Percentiles rank a stretch among this genome's conserved stretches.
Evolutionary conservation across 108 stramenopile species (phyloP).

Genomic region (Schizochytrium sp.): DNA sequence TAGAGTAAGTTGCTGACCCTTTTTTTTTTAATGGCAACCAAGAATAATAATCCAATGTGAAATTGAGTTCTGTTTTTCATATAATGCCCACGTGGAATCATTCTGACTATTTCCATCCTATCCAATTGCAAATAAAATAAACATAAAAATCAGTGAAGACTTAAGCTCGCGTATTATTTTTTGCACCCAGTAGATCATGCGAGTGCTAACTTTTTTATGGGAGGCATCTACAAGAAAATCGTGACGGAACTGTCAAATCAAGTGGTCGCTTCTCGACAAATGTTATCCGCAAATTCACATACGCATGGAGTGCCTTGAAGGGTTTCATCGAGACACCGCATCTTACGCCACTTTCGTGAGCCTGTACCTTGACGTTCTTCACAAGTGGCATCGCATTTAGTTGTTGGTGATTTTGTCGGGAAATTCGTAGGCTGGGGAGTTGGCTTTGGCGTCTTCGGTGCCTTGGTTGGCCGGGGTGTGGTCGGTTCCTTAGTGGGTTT

Average conservation of each 20-base stretch:
- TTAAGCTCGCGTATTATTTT: too few species aligned
- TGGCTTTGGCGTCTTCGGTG: slow-evolving; percentile 49
- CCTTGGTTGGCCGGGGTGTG: slow-evolving; percentile 33
- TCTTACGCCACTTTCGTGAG: not conserved
- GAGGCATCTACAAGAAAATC: too few species aligned
- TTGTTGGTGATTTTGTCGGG: slow-evolving; percentile 15
- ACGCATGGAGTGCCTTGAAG: not conserved
- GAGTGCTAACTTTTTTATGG: too few species aligned
- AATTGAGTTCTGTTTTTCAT: too few species aligned
- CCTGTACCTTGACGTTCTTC: not conserved
- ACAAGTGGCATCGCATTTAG: not conserved
- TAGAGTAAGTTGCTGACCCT: too few species aligned
- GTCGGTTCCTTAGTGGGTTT: not conserved
- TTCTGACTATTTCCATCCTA: too few species aligned
- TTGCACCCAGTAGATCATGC: too few species aligned
- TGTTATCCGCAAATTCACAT: not conserved
- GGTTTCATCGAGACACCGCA: not conserved
- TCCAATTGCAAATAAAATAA: too few species aligned
- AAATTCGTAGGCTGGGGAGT: not conserved
- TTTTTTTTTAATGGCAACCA: too few species aligned
- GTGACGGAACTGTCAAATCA: not conserved
- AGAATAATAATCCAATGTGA: too few species aligned
- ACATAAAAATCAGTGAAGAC: too few species aligned
- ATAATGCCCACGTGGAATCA: too few species aligned
- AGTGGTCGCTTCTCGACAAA: not conserved